phyloP scores from a whole-genome alignment of 2,329 filamentous ascomycete species.

The Chaetomium strumarium region DNA sequence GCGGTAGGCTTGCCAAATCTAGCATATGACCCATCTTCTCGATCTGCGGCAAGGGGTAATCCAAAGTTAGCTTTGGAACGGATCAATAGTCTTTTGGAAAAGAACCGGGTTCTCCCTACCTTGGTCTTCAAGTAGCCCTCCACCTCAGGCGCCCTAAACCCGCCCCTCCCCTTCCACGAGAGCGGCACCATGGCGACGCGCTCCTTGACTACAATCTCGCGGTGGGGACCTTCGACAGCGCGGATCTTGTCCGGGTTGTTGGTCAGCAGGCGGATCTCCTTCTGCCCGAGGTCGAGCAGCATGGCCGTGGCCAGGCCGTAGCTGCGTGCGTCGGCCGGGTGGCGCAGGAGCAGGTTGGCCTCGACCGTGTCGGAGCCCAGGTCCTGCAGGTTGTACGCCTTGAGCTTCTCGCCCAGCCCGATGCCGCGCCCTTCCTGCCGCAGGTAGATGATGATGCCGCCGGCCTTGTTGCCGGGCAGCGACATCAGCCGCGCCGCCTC shows the following conservation, averaged over 20 bases:
- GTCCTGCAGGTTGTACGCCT: constrained; percentile 97
- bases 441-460: constrained; percentile 91
- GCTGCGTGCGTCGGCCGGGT: constrained; percentile 89
- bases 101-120: constrained; percentile 49
- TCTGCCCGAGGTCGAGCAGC: constrained; percentile 75
- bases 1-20: constrained; percentile 41
- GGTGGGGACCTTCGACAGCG: constrained; percentile 84
- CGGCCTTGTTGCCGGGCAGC: constrained; percentile 54
- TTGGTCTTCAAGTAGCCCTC: constrained; percentile 94
- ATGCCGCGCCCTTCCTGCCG: constrained; percentile 95
- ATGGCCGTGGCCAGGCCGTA: constrained; percentile 97
- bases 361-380: constrained; percentile 96
- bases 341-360: constrained; percentile 82
- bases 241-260: constrained; percentile 98
- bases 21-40: constrained; percentile 84
- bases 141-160: constrained; percentile 81
- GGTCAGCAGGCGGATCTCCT: constrained; percentile 75
- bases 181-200: constrained; percentile 92
- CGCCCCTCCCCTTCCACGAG: constrained; percentile 81
- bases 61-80: constrained; percentile 4
- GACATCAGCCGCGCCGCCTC: constrained; percentile 94
- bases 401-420: constrained; percentile 88
- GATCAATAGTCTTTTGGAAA: not conserved
- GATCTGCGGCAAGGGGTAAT: constrained; percentile 47
- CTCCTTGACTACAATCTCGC: constrained; percentile 83